Evolutionary conservation across 352 stramenopile species (phyloP).

Genomic region (Phytophthora hybrid): DNA sequence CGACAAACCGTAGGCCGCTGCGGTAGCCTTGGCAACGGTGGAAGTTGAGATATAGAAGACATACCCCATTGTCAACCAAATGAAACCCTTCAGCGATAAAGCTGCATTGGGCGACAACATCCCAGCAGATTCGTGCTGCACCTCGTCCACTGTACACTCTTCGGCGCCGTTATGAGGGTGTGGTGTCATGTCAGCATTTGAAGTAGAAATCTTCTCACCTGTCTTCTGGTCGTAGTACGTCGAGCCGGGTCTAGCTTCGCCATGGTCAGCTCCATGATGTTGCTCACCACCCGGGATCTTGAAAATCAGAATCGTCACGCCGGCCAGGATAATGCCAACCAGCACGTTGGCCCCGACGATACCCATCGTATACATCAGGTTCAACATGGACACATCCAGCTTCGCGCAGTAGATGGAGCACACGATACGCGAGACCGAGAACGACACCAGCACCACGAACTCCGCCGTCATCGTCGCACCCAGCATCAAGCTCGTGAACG

Average conservation of each 20-base stretch:
- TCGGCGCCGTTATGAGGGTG: constrained; percentile 36
- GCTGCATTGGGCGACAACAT: constrained; percentile 24
- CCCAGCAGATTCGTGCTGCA: constrained; percentile 43
- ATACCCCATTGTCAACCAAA: constrained; percentile 71
- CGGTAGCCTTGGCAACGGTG: constrained; percentile 52
- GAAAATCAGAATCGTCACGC: constrained; percentile 64
- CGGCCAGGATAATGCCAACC: constrained; percentile 47
- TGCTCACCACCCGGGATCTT: constrained; percentile 48
- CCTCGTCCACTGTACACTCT: constrained; percentile 26
- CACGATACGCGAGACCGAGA: constrained; percentile 71
- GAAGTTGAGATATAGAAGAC: constrained; percentile 66
- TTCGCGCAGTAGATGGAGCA: constrained; percentile 69
- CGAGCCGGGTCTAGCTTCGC: constrained; percentile 48
- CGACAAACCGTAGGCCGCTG: constrained; percentile 23
- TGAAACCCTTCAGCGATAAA: constrained; percentile 53
- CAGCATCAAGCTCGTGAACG: constrained; percentile 79
- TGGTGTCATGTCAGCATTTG: constrained; percentile 41
- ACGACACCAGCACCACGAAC: constrained; percentile 76
- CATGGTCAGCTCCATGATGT: constrained; percentile 15
- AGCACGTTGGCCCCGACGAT: constrained; percentile 66
- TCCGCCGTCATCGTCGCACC: constrained; percentile 73
- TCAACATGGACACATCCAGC: constrained; percentile 57
- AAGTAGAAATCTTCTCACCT: constrained; percentile 19
- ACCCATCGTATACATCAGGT: constrained; percentile 61
- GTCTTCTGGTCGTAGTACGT: constrained; percentile 32